Evolutionary conservation across 1,284 basidiomycete species (phyloP).

Genomic region (Heterobasidion irregulare): DNA sequence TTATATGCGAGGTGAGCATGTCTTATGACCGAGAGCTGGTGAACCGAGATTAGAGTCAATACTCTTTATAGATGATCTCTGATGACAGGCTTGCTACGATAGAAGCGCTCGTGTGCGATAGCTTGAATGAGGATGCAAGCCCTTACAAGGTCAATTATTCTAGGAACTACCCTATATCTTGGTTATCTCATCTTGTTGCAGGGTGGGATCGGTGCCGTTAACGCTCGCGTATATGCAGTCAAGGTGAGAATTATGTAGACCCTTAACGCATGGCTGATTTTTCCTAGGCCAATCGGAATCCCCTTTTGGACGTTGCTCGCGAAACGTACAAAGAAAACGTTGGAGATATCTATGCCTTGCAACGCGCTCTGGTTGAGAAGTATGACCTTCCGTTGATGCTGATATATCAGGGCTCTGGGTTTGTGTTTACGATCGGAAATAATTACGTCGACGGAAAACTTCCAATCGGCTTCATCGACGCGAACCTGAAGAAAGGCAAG

Average conservation of each 20-base stretch:
- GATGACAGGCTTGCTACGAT: constrained; percentile 64
- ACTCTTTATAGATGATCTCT: constrained; percentile 48
- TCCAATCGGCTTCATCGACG: constrained; percentile 66
- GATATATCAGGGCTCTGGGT: constrained; percentile 64
- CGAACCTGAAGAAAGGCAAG: constrained; percentile 56
- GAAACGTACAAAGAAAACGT: constrained; percentile 90
- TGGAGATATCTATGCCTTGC: constrained; percentile 71
- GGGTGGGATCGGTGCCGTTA: constrained; percentile 63
- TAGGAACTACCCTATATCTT: background rate
- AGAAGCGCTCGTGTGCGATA: constrained; percentile 44
- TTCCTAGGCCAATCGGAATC: constrained; percentile 63
- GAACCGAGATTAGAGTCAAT: background rate
- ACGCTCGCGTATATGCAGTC: constrained; percentile 79
- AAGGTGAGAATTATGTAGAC: constrained; percentile 34
- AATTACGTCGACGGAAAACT: constrained; percentile 51
- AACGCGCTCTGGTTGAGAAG: constrained; percentile 45
- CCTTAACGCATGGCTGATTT: background rate
- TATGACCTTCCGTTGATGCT: constrained; percentile 58
- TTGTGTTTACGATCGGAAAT: constrained; percentile 65
- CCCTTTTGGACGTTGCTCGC: constrained; percentile 85
- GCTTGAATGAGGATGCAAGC: constrained; percentile 65
- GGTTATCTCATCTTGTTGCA: constrained; percentile 16
- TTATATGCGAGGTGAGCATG: constrained; percentile 47
- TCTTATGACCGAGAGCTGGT: background rate
- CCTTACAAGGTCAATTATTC: constrained; percentile 42